Evolutionary conservation across 495 filamentous ascomycete genomes (phyloP), one percentile per base, ranked within the genome.

Genomic region (Neurospora sp.): DNA sequence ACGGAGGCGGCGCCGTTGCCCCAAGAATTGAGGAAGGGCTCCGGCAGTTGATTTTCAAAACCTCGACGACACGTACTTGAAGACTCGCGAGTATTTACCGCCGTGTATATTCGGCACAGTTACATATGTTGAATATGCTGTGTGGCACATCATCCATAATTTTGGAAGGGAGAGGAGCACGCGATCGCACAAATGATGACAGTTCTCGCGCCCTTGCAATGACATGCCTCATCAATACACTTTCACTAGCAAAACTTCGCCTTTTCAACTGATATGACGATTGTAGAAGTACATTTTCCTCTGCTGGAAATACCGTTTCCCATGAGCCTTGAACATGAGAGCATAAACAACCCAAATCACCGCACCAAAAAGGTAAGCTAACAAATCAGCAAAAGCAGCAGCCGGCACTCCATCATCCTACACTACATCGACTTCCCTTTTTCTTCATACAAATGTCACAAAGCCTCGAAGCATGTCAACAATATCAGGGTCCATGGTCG

Each of bases 381-480:
- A 62, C 27, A 31, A 12, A 16, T 6, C 12, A 35, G 54, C 27
- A 66, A 66, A 35, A 66, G 54, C 54, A 66, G 54, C 31, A 66
- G 14, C 14, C 54, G 8, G 14, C 54, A 66, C 54, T 37, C 20
- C 54, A 16, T 66, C 12, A 66, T 35, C 27, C 23, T 66, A 35
- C 54, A 62, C 12, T 66, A 35, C 54, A 27, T 37, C 12, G 14
- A 35, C 27, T 35, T 71, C 27, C 38, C 38, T 27, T 27, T 27
- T 23, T 46, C 37, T 40, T 79, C 75, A 80, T 0, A 89, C 80
- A 78, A 89, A 88, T 11, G 85, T 85, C 31, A 87, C 85, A 75
- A 77, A 81, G 10, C 84, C 85, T 72, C 86, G 82, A 59, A 86
- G 83, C 46, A 82, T 79, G 41, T 86, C 77, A 69, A 88, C 79